Percentiles rank a stretch among this genome's conserved stretches.
These are phyloP conservation scores for Globisporangium solare DNA, from an alignment of 352 stramenopile species.

Conservation along the genomic window DNA sequence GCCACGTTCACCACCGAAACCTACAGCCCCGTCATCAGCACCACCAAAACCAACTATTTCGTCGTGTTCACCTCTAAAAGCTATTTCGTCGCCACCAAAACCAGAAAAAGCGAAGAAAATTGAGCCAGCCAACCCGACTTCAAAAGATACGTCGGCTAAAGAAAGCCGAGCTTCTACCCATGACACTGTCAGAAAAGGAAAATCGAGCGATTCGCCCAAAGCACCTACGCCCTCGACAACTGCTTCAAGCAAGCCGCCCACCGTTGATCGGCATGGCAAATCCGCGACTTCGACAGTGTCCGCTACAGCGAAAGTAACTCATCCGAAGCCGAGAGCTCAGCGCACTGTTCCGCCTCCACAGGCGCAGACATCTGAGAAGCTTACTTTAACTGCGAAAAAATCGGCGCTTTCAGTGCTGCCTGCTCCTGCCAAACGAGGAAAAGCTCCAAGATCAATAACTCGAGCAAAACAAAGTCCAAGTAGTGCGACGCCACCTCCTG, in stretches of 20 bases:
- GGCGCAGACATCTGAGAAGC: not conserved
- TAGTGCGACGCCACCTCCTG: conserved; percentile 3
- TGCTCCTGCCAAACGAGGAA: not conserved
- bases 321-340: conserved; percentile 1
- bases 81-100: not conserved
- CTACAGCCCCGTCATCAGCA: not conserved
- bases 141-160: not conserved
- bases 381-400: not conserved
- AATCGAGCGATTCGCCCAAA: not conserved
- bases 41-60: not conserved
- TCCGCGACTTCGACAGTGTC: not conserved
- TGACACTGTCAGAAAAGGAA: not conserved
- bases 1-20: not conserved
- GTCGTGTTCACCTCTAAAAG: not conserved
- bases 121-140: not conserved
- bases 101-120: not conserved
- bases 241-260: conserved; percentile 3
- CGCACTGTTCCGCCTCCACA: not conserved
- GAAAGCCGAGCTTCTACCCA: not conserved
- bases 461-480: not conserved
- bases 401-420: not conserved
- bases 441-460: not conserved
- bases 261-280: not conserved
- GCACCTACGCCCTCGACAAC: not conserved
- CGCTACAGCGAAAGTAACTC: not conserved